Base-by-base conservation (phyloP, 257 asterid genomes). In the Capsicum chinense region DNA sequence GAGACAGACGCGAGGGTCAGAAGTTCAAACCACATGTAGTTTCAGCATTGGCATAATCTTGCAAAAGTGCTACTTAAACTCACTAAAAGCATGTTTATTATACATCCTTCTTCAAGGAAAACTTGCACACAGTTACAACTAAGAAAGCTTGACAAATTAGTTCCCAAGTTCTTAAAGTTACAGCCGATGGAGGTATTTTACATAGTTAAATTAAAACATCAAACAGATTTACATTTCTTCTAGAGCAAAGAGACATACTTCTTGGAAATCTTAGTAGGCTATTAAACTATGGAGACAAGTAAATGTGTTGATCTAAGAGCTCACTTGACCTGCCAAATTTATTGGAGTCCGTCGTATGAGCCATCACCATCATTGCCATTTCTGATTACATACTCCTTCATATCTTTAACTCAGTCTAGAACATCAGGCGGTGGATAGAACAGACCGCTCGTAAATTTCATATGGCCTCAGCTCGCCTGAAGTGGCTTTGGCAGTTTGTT, bases 371-470 rank as follows among this genome's bases (percentile, higher is more conserved):
- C 47, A 64, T 26, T 64, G 13, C 44, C 44, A 64, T 66, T 33
- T 33, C 71, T 66, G 71, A 12, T 66, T 66, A 12, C 6, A 66
- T 11, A 33, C 35, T 13, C 48, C 73, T 13, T 16, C 60, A 5
- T 2, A 56, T 56, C 60, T 56, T 56, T 5, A 56, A 56, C 60
- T 76, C 62, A 17, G 47, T 19, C 7, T 9, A 60, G 9, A 58
- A 56, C 56, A 83, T 89, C 92, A 93, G 84, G 94, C 95, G 6
- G 89, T 91, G 54, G 97, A 88, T 35, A 88, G 85, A 83, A 91
- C 94, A 2, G 92, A 87, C 6, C 91, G 89, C 69, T 89, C 95
- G 47, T 94, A 93, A 21, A 91, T 64, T 62, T 91, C 94, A 14
- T 71, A 93, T 16, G 94, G 90, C 85, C 87, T 92, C 80, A 68